Conservation (phyloP, 2,329 filamentous ascomycete genomes). For the Myrmaecium sp. region DNA sequence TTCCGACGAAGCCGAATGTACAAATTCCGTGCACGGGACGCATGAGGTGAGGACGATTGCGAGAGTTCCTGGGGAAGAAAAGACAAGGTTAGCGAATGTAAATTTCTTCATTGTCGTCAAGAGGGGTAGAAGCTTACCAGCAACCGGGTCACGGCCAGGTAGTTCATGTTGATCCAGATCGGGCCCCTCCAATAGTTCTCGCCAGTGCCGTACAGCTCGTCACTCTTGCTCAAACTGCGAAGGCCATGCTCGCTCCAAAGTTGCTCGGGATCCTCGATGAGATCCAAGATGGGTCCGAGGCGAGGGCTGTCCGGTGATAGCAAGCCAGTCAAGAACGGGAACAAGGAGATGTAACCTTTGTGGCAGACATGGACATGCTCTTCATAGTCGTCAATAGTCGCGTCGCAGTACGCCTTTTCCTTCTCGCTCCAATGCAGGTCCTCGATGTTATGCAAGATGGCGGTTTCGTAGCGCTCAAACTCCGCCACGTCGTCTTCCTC, state of each 20-base stretch:
- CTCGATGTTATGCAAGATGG: slow-evolving; percentile 71
- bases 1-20: slow-evolving; percentile 68
- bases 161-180: slow-evolving; percentile 92
- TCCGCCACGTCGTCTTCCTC: slow-evolving; percentile 59
- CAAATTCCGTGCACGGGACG: slow-evolving; percentile 49
- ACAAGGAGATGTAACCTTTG: slow-evolving; percentile 87
- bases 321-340: slow-evolving; percentile 79
- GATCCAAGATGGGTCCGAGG: slow-evolving; percentile 56
- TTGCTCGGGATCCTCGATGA: slow-evolving; percentile 66
- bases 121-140: slow-evolving; percentile 37
- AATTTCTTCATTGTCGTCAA: slow-evolving; percentile 3
- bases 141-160: slow-evolving; percentile 61
- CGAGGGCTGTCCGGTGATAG: slow-evolving; percentile 56
- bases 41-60: slow-evolving; percentile 46
- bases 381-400: slow-evolving; percentile 88
- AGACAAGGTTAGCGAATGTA: no score
- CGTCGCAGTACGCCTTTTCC: slow-evolving; percentile 77
- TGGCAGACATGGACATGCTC: slow-evolving; percentile 83
- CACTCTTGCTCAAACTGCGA: slow-evolving; percentile 69
- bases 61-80: slow-evolving; percentile 45
- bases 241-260: slow-evolving; percentile 87
- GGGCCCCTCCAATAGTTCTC: slow-evolving; percentile 97
- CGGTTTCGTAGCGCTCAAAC: slow-evolving; percentile 54
- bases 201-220: slow-evolving; percentile 68
- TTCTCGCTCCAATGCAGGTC: slow-evolving; percentile 84